Base-by-base conservation (phyloP, 495 filamentous ascomycete species). In the Daldinia caldariorum region DNA sequence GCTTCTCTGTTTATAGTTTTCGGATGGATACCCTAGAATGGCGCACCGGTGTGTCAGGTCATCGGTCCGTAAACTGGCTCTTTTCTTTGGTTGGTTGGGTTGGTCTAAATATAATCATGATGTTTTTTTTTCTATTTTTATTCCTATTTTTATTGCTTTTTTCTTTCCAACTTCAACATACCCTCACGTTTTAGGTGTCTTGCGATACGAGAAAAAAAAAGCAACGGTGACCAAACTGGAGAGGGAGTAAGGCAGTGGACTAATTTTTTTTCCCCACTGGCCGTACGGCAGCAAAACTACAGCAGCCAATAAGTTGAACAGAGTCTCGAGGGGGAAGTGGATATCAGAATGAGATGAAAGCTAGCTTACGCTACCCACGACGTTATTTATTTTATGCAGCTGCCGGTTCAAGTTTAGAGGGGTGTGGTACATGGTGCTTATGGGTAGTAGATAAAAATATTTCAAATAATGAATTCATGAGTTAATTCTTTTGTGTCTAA, bases 171-270 rank as follows among this genome's bases (percentile, higher is more conserved):
- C 39, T 43, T 60, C 39, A 66, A 47, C 63, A 67, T 67, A 72
- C 63, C 69, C 69, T 64, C 69, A 72, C 64, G 37, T 69, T 67
- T 67, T 41, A 60, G 69, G 69, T 64, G 69, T 72, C 69, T 56
- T 58, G 69, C 54, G 45, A 41, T 70, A 66, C 22, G 61, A 61
- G 49, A 43, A 38, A 45, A 61, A 39, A 43, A 38, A 45, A 34
- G 41, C 14, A 41, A 58, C 31, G 62, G 57, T 45, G 12, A 18
- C 16, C 13, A 16, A 22, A 18, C n/a, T 20, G 18, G 22, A 47
- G 31, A 49, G 9, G 26, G 18, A 7, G 10, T 26, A 13, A 31
- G 26, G 14, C 13, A 32, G 61, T 49, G 43, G 43, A 39, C 31
- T 54, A n/a, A 31, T 37, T 38, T 29, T 38, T 29, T 43, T 50